Evolutionary conservation across 2,329 filamentous ascomycete genomes (phyloP).

Genomic region (Aspergillus novoparasiticus): DNA sequence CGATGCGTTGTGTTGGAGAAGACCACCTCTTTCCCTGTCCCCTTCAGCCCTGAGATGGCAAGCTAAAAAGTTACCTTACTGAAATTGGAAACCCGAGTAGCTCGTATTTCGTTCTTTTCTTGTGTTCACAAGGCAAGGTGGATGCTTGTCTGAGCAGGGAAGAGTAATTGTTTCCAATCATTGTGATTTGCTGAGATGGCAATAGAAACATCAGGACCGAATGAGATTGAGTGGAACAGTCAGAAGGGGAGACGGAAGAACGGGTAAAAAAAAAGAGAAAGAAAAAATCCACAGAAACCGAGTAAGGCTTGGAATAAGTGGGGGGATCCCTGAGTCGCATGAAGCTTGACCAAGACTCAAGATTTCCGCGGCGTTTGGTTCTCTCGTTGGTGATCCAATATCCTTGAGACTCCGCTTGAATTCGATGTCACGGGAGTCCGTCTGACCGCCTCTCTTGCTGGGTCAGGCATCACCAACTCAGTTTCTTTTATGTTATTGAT

Average conservation of each 20-base stretch:
- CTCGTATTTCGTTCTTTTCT: not conserved
- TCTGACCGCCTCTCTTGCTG: conserved; percentile 20
- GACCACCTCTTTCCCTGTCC: not conserved
- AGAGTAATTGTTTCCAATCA: conserved; percentile 11
- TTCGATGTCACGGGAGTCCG: conserved; percentile 5
- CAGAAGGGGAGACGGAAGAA: not conserved
- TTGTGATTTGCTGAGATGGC: conserved; percentile 14
- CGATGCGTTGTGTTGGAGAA: not conserved
- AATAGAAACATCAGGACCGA: not conserved
- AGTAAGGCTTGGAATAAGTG: conserved; percentile 13
- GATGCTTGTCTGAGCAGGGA: not conserved
- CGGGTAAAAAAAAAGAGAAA: not conserved
- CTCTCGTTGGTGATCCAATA: conserved; percentile 9
- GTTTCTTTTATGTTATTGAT: conserved; percentile 9
- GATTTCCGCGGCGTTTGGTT: conserved; percentile 13
- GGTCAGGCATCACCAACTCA: conserved; percentile 14
- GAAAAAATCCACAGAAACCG: not conserved
- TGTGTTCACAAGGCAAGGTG: not conserved
- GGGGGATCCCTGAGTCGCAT: conserved; percentile 23
- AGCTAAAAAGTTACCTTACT: not conserved
- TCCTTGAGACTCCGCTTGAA: conserved; percentile 4
- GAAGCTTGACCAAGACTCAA: conserved; percentile 26
- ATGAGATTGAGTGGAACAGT: not conserved
- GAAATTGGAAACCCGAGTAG: not conserved
- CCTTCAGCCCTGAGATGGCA: not conserved